Evolutionary conservation across 2,329 filamentous ascomycete genomes (phyloP), one percentile per base, ranked within the genome.

Genomic region (Epichloe scottii): DNA sequence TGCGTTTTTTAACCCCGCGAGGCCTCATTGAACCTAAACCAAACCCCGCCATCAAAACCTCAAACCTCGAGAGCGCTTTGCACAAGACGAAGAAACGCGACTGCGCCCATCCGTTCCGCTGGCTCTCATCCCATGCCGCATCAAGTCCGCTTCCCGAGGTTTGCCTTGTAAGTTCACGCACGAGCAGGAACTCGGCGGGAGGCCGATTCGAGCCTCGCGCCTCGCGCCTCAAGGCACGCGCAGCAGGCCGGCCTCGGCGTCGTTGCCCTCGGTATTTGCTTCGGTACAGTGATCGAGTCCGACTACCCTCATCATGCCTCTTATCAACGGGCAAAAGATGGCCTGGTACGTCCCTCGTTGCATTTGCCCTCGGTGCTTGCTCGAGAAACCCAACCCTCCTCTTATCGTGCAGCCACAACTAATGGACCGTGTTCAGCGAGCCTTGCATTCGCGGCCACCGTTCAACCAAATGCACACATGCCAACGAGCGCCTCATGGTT

Each of bases 371-470:
- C n/a, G 8, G 26, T 30, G 26, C 26, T 30, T 30, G 26, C 26
- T 30, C 8, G 26, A 30, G n/a, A n/a, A 33, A 15, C 26, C 42
- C 42, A 19, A 14, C 3, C 26, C 4, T 14, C n/a, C 15, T 37
- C 19, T 37, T 5, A 6, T 12, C 10, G 6, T 30, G 30, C 33
- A 44, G 19, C 14, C 12, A 15, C n/a, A 21, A 51, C 45, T 51
- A 35, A 51, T 38, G 15, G 17, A 14, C 19, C 10, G 14, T 30
- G 11, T 38, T 19, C 58, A 87, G 84, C 67, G 80, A 80, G 72
- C 83, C 84, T 61, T 87, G 84, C 64, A 87, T 87, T 58, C 81
- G 84, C 60, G 84, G 84, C 51, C 84, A 88, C 66, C 81, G 84
- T 59, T 87, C 84, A 33, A 86, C 84, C 49, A 86, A 85, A 71